Base-by-base conservation (phyloP, 2,329 filamentous ascomycete genomes). In the Colletotrichum tabaci region DNA sequence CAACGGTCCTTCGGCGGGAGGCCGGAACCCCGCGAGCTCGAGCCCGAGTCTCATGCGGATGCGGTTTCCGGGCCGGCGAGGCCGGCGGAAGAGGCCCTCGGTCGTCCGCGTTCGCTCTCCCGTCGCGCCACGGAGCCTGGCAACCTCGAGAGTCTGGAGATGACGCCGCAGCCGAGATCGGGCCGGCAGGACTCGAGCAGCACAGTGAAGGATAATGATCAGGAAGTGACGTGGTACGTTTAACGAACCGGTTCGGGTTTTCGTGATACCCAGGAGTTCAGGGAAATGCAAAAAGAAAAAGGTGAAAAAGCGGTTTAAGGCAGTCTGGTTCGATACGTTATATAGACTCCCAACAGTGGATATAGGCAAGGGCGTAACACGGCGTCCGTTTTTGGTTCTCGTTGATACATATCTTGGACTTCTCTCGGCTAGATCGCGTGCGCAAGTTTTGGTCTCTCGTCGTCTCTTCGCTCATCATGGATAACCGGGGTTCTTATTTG, bases 241-340 rank as follows among this genome's bases (percentile, higher is more conserved):
- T 71, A n/a, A 71, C 46, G 23, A 46, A 8, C 23, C 23, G 26
- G 46, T 46, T 18, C 44, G 63, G 67, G 57, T 15, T 30, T n/a
- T 50, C 8, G 62, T 58, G 67, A 67, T 71, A 70, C 35, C 64
- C 63, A 26, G 67, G 63, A 62, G 64, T 67, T 56, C n/a, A 40
- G 15, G 35, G 53, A 23, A 30, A 16, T 40, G 53, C 0, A 30
- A 8, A 8, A 30, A 30, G 5, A 30, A 30, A 30, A 30, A 30
- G 5, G 30, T 5, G 30, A 8, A 8, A 30, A 30, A 30, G 30
- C 30, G 30, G 30, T 5, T 6, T 30, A 30, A 30, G 30, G 4
- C 30, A 30, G 30, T 30, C 30, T 8, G 30, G 30, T 30, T 8
- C 30, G 7, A 30, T 30, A 26, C 23, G 23, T 26, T 26, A 26